These are phyloP conservation scores for Monosporascus sp. DNA, from an alignment of 2,329 filamentous ascomycete genomes.

Conservation along the genomic window DNA sequence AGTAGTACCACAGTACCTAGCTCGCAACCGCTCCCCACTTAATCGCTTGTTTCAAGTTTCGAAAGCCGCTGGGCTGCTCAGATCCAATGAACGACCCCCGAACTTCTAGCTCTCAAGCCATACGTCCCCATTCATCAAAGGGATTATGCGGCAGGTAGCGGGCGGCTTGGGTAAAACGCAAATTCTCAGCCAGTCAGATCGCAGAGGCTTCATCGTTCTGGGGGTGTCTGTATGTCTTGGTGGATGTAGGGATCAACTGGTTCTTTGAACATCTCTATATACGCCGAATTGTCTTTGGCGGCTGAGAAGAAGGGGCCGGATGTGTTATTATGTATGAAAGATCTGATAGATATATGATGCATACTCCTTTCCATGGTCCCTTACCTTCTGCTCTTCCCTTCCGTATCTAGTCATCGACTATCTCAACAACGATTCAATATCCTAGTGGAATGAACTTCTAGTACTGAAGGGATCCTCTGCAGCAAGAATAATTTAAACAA, in stretches of 20 bases:
- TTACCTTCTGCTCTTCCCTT: background rate
- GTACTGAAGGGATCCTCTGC: background rate
- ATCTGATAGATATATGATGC: background rate
- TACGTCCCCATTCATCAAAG: conserved; percentile 12
- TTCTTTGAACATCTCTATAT: background rate
- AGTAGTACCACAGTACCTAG: conserved; percentile 5
- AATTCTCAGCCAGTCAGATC: conserved; percentile 21
- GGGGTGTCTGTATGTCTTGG: conserved; percentile 9
- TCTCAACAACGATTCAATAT: background rate
- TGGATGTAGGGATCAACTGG: conserved; percentile 11
- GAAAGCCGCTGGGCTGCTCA: conserved; percentile 16
- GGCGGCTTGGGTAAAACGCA: conserved; percentile 15
- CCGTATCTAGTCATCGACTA: background rate
- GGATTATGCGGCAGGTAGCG: conserved; percentile 23
- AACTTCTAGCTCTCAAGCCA: conserved; percentile 11
- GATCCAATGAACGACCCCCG: conserved; percentile 17
- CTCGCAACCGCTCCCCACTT: conserved; percentile 14
- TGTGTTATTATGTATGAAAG: background rate
- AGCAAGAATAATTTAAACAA: background rate
- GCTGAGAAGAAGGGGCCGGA: background rate
- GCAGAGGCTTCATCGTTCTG: conserved; percentile 17
- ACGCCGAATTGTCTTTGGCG: background rate
- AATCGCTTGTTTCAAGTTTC: conserved; percentile 25
- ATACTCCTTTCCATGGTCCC: background rate
- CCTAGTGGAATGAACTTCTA: background rate